Evolutionary conservation across 345 rosid genomes (phyloP), one percentile per base, ranked within the genome.

Genomic region (Psidium friedrichsthalianum): DNA sequence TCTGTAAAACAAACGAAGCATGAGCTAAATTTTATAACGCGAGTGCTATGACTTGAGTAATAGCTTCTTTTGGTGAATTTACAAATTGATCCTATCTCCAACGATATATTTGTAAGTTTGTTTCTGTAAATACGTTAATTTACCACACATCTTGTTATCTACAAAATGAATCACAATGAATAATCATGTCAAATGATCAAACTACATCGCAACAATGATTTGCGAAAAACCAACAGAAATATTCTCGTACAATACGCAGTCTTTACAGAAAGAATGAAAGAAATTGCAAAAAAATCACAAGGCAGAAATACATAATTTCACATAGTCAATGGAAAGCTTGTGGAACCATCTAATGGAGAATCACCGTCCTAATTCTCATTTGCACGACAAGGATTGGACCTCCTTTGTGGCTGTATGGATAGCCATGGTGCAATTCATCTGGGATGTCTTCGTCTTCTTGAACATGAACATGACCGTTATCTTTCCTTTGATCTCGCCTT

Each of bases 341-440:
- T 59, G 36, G 36, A 59, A 59, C 74, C 20, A 59, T 59, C 40
- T 59, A 59, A 29, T 27, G 74, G 82, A 80, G 29, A 12, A 56
- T 32, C 51, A 18, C 74, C 29, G 22, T 47, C 24, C 15, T 7
- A 5, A 61, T 44, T 64, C 40, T 64, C 53, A 55, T 56, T 83
- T 74, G 83, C 84, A 85, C 40, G 16, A 27, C 49, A 84, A n/a
- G 25, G 85, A 74, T 64, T 80, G 53, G 27, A 86, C 8, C 2
- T 1, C 24, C 59, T 78, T 52, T 5, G 61, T 8, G 0, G 29
- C 5, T 47, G 81, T 64, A 12, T 76, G 9, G 14, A 86, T 49
- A 4, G 64, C 36, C 86, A 87, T 53, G 27, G 85, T 84, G 85
- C 88, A 87, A 76, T 82, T 53, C 86, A 87, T 53, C 27, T 10